These are phyloP conservation scores for Penicillium janthinellum DNA, from an alignment of 2,329 filamentous ascomycete species.

Conservation along the genomic window DNA sequence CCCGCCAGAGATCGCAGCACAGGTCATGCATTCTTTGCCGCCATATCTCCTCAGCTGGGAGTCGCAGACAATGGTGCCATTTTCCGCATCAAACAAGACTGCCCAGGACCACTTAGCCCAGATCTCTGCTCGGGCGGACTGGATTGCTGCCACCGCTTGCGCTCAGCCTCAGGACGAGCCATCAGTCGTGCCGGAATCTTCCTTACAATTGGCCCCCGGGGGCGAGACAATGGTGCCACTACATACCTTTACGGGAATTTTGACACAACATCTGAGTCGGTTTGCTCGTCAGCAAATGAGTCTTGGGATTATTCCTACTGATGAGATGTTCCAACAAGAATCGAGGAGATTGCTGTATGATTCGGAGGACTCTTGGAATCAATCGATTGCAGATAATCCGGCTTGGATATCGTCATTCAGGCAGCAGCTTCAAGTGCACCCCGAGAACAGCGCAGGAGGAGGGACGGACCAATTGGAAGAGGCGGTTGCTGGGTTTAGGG, in stretches of 20 bases:
- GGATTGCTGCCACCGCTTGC: not conserved
- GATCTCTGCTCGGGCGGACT: constrained; percentile 19
- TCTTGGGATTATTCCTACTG: constrained; percentile 22
- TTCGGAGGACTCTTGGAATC: constrained; percentile 28
- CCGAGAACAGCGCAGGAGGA: not conserved
- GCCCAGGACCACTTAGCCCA: constrained; percentile 23
- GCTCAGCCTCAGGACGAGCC: not conserved
- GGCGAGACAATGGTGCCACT: not conserved
- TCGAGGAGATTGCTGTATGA: constrained; percentile 26
- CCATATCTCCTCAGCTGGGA: constrained; percentile 27
- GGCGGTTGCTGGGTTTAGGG: not conserved
- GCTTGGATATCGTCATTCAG: constrained; percentile 15
- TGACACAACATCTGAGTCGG: constrained; percentile 21
- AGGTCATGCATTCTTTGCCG: constrained; percentile 20
- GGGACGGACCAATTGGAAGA: not conserved
- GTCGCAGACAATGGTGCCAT: constrained; percentile 22
- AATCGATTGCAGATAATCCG: constrained; percentile 22
- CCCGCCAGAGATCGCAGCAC: constrained; percentile 15
- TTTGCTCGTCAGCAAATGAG: constrained; percentile 21
- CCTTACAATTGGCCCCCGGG: not conserved
- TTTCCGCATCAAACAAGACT: constrained; percentile 19
- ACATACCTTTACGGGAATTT: constrained; percentile 9
- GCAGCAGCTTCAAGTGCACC: constrained; percentile 1
- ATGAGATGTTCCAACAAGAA: constrained; percentile 30
- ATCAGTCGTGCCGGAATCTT: not conserved